These are phyloP conservation scores for Didymella pinodella DNA, from an alignment of 2,329 filamentous ascomycete species.

Conservation along the genomic window DNA sequence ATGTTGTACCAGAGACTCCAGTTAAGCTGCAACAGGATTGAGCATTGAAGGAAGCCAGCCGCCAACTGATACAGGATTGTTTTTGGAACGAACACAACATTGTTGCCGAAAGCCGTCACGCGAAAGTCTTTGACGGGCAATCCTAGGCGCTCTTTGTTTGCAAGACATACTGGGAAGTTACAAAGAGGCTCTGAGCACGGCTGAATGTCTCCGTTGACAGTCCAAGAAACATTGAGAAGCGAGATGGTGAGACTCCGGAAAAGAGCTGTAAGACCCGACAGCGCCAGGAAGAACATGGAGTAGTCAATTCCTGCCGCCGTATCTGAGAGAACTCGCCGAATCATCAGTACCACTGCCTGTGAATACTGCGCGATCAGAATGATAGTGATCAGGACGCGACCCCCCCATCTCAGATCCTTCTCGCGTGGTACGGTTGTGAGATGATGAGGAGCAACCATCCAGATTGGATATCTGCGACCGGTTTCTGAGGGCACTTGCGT, in stretches of 20 bases:
- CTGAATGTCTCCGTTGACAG: not conserved
- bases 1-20: not conserved
- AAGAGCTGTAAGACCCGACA: not conserved
- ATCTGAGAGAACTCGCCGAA: not conserved
- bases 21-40: not conserved
- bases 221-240: not conserved
- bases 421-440: not conserved
- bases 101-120: not conserved
- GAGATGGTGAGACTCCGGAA: not conserved
- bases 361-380: not conserved
- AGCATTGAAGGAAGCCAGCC: not conserved
- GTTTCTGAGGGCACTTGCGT: not conserved
- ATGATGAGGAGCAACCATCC: not conserved
- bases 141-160: not conserved
- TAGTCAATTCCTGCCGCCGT: not conserved
- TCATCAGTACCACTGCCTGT: not conserved
- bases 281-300: not conserved
- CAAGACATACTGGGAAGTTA: not conserved
- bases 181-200: not conserved
- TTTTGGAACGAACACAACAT: not conserved
- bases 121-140: not conserved
- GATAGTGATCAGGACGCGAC: not conserved
- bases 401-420: not conserved
- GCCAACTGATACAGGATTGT: not conserved
- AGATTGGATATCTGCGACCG: not conserved